Conservation (phyloP, 169 alveolate species). For the Cystoisospora suis region DNA sequence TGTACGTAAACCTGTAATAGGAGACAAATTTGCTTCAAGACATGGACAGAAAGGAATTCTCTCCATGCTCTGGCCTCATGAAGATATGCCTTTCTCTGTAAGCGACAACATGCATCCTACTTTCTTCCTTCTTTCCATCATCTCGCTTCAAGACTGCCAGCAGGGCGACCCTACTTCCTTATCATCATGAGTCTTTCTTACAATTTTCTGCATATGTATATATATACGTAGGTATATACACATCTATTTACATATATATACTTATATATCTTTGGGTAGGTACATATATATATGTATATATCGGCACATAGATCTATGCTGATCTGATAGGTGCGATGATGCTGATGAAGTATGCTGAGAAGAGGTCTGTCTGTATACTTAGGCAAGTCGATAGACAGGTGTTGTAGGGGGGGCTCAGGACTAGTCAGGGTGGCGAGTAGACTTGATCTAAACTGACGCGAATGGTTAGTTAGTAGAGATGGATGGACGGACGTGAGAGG, state of each 20-base stretch:
- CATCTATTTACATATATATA: not conserved
- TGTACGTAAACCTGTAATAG: slow-evolving; percentile 95
- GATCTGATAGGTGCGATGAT: not conserved
- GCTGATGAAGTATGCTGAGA: not conserved
- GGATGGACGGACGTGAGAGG: too few relatives aligned
- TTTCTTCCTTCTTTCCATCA: too few relatives aligned
- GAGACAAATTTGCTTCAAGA: slow-evolving; percentile 99
- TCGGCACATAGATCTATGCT: not conserved
- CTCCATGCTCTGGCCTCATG: slow-evolving; percentile 88
- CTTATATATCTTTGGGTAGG: not conserved
- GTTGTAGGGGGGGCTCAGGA: too few relatives aligned
- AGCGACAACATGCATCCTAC: too few relatives aligned
- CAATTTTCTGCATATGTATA: not conserved
- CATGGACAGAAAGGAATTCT: slow-evolving; percentile 99
- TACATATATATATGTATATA: not conserved
- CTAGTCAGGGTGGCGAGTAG: too few relatives aligned
- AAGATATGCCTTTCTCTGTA: slow-evolving; percentile 92
- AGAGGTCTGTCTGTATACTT: not conserved
- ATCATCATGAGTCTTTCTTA: too few relatives aligned
- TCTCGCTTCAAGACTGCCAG: too few relatives aligned
- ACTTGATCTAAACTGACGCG: too few relatives aligned
- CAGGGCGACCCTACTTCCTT: too few relatives aligned
- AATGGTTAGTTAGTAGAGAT: too few relatives aligned
- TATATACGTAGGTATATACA: not conserved
- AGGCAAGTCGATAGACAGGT: too few relatives aligned